Base-by-base conservation (phyloP, 2,329 filamentous ascomycete species). In the Nakataea oryzae region DNA sequence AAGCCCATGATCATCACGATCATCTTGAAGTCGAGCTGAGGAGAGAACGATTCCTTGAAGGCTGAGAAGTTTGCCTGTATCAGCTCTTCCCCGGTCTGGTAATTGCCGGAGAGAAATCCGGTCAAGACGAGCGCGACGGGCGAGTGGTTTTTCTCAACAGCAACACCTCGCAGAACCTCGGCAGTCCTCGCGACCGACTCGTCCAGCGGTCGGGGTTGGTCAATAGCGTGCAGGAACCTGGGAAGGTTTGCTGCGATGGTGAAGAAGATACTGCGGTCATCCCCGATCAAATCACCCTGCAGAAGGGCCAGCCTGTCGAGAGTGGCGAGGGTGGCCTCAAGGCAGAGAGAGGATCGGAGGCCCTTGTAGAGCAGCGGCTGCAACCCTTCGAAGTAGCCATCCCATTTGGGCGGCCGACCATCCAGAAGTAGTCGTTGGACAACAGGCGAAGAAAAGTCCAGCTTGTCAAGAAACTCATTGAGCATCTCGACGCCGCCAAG, bases 401-500 rank as follows among this genome's bases (percentile, higher is more conserved):
- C 91, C 95, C 96, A 99, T 66, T 88, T 89, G 1, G 85, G 80
- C 2, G 95, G 95, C 66, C 90, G 88, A 21, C 87, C 90, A 28
- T 96, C 90, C 62, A 88, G 79, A 34, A 99, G 81, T 57, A 89
- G 77, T 27, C 83, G 80, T 54, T 93, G 81, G 3, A 96, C 85
- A 47, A 77, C 81, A 0, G 86, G 80, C 64, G 89, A 86, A 57
- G 83, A 82, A 57, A 99, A 82, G 72, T 99, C 90, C 27, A 97
- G 79, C 72, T 95, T 96, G 67, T 86, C 84, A 27, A 99, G 76
- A 47, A 96, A 86, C 69, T 90, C 89, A 63, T 96, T 90, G 12
- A 99, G 81, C 90, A 99, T 97, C 61, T 90, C 88, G 14, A 97
- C 79, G 27, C 90, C 92, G 71, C 97, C 95, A 65, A 95, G 83